Conservation (phyloP, 805 yeast species). For the Lachancea waltii region DNA sequence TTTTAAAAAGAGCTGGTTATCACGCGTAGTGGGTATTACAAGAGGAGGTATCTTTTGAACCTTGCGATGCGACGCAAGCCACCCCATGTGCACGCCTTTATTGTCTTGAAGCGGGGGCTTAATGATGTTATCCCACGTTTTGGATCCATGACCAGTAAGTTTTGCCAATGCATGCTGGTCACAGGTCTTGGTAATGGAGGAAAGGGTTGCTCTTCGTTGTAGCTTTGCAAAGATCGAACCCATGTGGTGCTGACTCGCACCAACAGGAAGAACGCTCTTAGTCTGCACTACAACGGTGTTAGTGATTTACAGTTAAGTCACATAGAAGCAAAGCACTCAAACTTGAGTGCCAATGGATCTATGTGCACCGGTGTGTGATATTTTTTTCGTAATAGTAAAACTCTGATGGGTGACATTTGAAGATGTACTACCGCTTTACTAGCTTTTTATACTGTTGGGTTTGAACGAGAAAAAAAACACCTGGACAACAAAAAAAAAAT, state of each 20-base stretch:
- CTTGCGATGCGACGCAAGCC: no score
- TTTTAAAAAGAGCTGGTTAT: no score
- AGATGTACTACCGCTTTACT: no score
- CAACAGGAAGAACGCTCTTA: slow-evolving; percentile 5
- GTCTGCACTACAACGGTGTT: background rate
- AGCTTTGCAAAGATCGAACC: background rate
- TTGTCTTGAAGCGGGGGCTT: no score
- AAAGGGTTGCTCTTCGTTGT: background rate
- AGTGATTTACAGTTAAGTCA: no score
- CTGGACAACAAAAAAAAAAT: no score
- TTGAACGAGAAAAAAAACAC: no score
- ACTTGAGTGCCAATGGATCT: slow-evolving; percentile 2
- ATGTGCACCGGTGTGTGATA: background rate
- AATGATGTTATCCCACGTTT: slow-evolving; percentile 2
- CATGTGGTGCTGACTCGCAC: slow-evolving; percentile 5
- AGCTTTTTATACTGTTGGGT: no score
- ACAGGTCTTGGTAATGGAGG: slow-evolving; percentile 7
- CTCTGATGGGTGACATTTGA: background rate
- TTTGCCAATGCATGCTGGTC: slow-evolving; percentile 3
- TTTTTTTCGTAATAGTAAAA: no score
- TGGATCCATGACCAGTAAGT: slow-evolving; percentile 1
- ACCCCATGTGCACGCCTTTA: no score
- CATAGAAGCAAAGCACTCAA: slow-evolving; percentile 1
- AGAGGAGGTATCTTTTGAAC: no score
- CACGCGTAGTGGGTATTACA: no score